Conservation (phyloP, 148 eudicot species). For the Rheum nobile region DNA sequence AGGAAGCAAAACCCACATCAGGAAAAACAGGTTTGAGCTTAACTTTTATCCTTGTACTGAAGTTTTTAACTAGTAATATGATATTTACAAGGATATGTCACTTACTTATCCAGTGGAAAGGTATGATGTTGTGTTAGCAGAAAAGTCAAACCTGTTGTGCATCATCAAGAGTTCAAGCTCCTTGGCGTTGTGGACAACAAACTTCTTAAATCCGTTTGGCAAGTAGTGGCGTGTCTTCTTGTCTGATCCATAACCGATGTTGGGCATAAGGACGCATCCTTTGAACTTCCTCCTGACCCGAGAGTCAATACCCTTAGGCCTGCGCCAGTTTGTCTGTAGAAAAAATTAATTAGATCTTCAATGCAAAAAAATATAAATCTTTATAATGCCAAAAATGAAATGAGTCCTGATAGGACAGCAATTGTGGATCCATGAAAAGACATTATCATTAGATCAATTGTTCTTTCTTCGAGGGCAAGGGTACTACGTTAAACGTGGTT, state of each 20-base stretch:
- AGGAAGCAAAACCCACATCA: neutral
- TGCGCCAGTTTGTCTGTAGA: conserved; percentile 24
- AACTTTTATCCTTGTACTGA: no score
- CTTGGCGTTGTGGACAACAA: conserved; percentile 38
- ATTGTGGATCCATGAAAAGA: no score
- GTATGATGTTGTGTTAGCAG: no score
- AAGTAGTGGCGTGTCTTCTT: conserved; percentile 23
- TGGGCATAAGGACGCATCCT: conserved; percentile 23
- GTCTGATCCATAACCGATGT: conserved; percentile 24
- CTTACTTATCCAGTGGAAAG: no score
- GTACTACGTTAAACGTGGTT: no score
- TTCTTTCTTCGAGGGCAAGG: no score
- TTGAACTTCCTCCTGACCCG: conserved; percentile 26
- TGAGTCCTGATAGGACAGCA: no score
- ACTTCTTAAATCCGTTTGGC: conserved; percentile 52
- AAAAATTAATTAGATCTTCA: neutral
- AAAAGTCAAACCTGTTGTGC: conserved; percentile 32
- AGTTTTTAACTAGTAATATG: no score
- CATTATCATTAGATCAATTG: no score
- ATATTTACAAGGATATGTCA: no score
- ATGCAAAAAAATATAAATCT: no score
- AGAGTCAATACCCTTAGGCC: conserved; percentile 33
- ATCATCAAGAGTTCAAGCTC: conserved; percentile 47
- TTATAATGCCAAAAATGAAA: no score
- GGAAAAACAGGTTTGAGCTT: neutral